phyloP scores from a whole-genome alignment of 345 rosid species.

The Psidium guajava region DNA sequence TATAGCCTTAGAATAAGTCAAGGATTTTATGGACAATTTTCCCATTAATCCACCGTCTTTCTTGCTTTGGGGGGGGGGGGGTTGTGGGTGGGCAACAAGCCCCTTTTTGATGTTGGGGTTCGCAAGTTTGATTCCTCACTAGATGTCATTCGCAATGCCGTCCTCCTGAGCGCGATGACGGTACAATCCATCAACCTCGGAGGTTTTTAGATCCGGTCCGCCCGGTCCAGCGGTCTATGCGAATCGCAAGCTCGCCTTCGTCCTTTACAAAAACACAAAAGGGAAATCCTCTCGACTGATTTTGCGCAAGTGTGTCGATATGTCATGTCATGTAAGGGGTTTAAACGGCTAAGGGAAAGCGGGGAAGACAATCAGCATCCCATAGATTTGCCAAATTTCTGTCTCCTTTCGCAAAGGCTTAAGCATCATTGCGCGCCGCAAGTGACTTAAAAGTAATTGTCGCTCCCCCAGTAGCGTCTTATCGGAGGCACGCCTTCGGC shows the following conservation, averaged over 20 bases:
- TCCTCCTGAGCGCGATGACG: neutral
- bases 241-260: neutral
- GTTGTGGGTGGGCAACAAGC: too few species aligned
- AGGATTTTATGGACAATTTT: too few species aligned
- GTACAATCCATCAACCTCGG: neutral
- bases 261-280: neutral
- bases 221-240: neutral
- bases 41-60: too few species aligned
- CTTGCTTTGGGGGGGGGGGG: too few species aligned
- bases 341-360: neutral
- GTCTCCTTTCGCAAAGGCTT: neutral
- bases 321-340: neutral
- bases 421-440: neutral
- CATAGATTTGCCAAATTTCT: neutral
- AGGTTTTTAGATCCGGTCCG: neutral
- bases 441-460: neutral
- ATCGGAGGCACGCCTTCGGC: neutral
- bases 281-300: neutral
- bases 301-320: neutral
- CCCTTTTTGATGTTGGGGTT: too few species aligned
- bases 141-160: neutral
- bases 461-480: too few species aligned
- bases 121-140: neutral
- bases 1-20: too few species aligned
- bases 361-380: neutral